These are phyloP conservation scores for Pleodorina starrii DNA, from an alignment of 139 green algal genomes.

Conservation along the genomic window DNA sequence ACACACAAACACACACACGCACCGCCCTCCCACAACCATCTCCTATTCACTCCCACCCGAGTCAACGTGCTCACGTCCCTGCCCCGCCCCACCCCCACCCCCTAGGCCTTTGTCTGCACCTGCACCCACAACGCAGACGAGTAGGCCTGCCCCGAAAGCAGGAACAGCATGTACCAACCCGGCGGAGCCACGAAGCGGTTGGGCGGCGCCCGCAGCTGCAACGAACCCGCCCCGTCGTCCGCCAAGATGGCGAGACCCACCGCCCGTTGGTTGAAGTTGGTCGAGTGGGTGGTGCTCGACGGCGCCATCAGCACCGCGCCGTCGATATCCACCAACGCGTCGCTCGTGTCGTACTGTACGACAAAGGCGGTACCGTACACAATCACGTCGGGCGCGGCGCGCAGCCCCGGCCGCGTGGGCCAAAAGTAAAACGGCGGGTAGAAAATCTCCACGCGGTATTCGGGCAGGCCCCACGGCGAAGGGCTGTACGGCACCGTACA, in stretches of 20 bases:
- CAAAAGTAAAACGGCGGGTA: slow-evolving; percentile 54
- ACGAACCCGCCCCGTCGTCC: slow-evolving; percentile 13
- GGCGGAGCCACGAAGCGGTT: slow-evolving; percentile 50
- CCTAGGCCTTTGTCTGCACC: too few species aligned
- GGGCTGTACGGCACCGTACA: slow-evolving; percentile 25
- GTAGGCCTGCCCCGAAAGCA: slow-evolving; percentile 32
- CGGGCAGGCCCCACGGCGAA: slow-evolving; percentile 38
- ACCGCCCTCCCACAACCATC: too few species aligned
- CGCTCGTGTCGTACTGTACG: not conserved
- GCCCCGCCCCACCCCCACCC: too few species aligned
- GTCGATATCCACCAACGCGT: slow-evolving; percentile 16
- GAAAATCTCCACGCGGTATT: slow-evolving; percentile 51
- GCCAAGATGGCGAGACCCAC: slow-evolving; percentile 46
- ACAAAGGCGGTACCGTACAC: slow-evolving; percentile 21
- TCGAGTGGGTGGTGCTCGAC: slow-evolving; percentile 53
- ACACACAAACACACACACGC: too few species aligned
- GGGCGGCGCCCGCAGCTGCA: slow-evolving; percentile 49
- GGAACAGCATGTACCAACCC: slow-evolving; percentile 43
- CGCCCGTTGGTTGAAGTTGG: slow-evolving; percentile 64
- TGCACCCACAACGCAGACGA: slow-evolving; percentile 29
- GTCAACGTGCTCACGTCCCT: too few species aligned
- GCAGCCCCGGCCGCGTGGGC: slow-evolving; percentile 40
- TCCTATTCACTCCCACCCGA: too few species aligned
- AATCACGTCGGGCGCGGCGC: not conserved
- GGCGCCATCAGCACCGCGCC: slow-evolving; percentile 55